These are phyloP conservation scores for Abelmoschus esculentus DNA, from an alignment of 345 rosid species.

Conservation along the genomic window DNA sequence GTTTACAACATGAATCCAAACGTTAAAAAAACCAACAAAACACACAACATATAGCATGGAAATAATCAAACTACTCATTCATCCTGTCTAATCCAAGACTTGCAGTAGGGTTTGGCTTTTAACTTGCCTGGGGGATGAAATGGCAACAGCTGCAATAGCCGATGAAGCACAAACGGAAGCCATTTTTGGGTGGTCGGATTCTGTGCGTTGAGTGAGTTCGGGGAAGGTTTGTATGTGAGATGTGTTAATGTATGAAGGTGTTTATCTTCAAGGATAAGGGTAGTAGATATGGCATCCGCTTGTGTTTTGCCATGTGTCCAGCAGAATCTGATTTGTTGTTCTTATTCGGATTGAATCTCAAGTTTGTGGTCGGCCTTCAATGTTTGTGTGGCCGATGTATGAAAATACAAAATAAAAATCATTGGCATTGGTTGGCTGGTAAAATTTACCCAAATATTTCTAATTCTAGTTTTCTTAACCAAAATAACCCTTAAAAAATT, in stretches of 20 bases:
- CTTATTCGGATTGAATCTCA: not conserved
- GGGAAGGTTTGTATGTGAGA: not conserved
- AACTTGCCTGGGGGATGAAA: not conserved
- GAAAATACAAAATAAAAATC: not conserved
- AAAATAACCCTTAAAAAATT: too few species aligned
- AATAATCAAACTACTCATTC: too few species aligned
- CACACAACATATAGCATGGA: too few species aligned
- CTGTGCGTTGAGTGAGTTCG: not conserved
- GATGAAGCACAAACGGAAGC: not conserved
- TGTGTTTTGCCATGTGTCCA: not conserved
- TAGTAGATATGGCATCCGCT: not conserved
- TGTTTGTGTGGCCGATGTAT: not conserved
- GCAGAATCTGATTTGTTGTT: not conserved
- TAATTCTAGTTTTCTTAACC: too few species aligned
- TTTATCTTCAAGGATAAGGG: not conserved
- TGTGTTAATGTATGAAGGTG: not conserved
- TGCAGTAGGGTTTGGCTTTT: too few species aligned
- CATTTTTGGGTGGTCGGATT: not conserved
- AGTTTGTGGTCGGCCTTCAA: not conserved
- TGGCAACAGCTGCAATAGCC: not conserved
- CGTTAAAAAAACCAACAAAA: too few species aligned
- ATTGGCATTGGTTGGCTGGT: too few species aligned
- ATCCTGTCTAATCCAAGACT: too few species aligned
- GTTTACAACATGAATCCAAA: too few species aligned
- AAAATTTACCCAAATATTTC: too few species aligned